Base-by-base conservation (phyloP, 2,329 filamentous ascomycete species). In the Fonsecaea monophora region DNA sequence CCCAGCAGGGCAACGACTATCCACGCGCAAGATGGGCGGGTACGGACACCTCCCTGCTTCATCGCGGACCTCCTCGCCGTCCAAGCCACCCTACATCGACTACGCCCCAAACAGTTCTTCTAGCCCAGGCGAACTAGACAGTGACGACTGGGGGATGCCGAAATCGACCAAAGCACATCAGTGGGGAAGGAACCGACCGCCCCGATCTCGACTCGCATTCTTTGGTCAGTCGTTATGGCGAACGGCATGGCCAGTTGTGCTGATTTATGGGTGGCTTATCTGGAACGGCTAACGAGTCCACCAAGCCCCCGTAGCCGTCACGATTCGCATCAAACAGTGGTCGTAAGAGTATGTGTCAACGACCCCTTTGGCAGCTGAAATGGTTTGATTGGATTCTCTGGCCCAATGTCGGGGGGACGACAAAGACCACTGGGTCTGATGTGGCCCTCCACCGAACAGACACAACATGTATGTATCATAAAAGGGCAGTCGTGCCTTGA, bases 181-280 rank as follows among this genome's bases (percentile, higher is more conserved):
- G 68, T 70, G 67, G 54, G 71, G 61, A 55, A 6, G 74, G 80
- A 40, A 76, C 81, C 37, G 13, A 77, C 81, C 54, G 78, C 75
- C 85, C 2, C 76, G 77, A 1, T 75, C 86, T 4, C 83, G 90
- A 5, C 75, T 81, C 37, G 80, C 82, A 32, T 90, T 94, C 76
- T 78, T 92, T 42, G 84, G 83, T 78, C 84, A 82, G 8, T 89
- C 86, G 53, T 73, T 89, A 18, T 87, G 86, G 79, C 82, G 85
- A 56, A 88, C 93, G 3, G 82, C 82, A 5, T 87, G 85, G 83
- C 85, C 91, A 77, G 87, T 86, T 21, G 77, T 89, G 53, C 70
- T 81, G 13, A 88, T 88, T 76, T 95, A 91, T 82, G 82, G 82
- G 35, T 91, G 88, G 79, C 78, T 94, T 72, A 82, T 89, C 64